phyloP scores from a whole-genome alignment of 108 stramenopile species.

The Epithemia pelagica region DNA sequence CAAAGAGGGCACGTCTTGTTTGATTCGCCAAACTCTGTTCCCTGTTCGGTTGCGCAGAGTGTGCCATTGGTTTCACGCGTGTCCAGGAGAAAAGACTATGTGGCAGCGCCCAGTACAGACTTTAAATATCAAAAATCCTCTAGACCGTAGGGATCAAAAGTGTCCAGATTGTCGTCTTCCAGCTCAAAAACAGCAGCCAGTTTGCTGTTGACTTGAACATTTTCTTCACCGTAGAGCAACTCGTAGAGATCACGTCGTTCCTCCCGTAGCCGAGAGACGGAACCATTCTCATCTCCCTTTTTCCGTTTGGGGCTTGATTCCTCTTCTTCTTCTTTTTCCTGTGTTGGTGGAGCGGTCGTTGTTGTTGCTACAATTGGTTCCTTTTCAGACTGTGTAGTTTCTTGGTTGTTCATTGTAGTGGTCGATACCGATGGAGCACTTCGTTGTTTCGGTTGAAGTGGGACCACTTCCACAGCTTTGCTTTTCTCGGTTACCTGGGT shows the following conservation, averaged over 20 bases:
- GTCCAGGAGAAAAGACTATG: too few species aligned
- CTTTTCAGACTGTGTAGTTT: conserved; percentile 4
- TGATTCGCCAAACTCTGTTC: too few species aligned
- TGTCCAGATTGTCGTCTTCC: conserved; percentile 61
- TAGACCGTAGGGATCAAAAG: conserved; percentile 72
- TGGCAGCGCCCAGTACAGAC: too few species aligned
- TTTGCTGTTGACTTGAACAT: conserved; percentile 5
- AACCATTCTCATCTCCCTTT: conserved; percentile 21
- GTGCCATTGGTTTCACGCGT: too few species aligned
- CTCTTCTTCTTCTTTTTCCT: background rate
- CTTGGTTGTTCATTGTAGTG: conserved; percentile 4
- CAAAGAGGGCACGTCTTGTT: too few species aligned
- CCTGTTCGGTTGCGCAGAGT: too few species aligned
- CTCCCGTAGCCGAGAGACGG: conserved; percentile 52
- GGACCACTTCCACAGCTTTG: background rate
- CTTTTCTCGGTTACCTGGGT: background rate
- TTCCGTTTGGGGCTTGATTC: background rate
- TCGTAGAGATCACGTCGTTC: conserved; percentile 81
- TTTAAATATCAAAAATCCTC: conserved; percentile 38
- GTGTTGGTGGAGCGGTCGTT: background rate
- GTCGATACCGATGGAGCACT: background rate
- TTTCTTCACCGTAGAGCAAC: conserved; percentile 72
- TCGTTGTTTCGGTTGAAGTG: background rate
- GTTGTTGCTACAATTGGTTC: conserved; percentile 10
- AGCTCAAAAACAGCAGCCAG: conserved; percentile 14